Conservation (phyloP, 2,329 filamentous ascomycete species). For the Rhytidhysteron rufulum region DNA sequence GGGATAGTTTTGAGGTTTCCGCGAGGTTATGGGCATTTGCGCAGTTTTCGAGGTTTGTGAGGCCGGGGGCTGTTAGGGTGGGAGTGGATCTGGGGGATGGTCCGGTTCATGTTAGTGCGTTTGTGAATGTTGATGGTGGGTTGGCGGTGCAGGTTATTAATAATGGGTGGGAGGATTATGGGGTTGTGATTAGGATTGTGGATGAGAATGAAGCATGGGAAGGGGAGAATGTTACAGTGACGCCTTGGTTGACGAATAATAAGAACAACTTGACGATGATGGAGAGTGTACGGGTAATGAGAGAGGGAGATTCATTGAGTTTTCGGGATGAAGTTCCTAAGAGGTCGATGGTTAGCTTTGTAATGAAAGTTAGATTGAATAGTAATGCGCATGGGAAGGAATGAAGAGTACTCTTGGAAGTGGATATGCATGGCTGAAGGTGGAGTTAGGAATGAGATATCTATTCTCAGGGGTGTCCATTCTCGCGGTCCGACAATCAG, state of each 20-base stretch:
- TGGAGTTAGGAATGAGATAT: too few relatives aligned
- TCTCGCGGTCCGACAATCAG: too few relatives aligned
- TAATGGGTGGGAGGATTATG: conserved; percentile 12
- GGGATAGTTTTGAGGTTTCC: conserved; percentile 23
- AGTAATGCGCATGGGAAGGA: too few relatives aligned
- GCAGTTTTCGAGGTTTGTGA: conserved; percentile 31
- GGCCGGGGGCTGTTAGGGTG: conserved; percentile 32
- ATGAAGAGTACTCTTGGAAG: too few relatives aligned
- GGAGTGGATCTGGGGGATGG: conserved; percentile 19
- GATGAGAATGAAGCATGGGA: conserved; percentile 1
- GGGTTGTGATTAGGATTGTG: neutral
- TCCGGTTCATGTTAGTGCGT: conserved; percentile 22
- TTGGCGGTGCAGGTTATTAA: conserved; percentile 29
- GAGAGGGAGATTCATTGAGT: neutral
- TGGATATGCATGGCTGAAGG: too few relatives aligned
- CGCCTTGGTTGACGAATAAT: neutral
- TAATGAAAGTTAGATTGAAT: too few relatives aligned
- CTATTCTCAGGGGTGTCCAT: too few relatives aligned
- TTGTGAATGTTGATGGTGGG: conserved; percentile 22
- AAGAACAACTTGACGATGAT: neutral
- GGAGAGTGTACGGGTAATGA: neutral
- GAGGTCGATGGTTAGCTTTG: neutral
- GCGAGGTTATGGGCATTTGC: conserved; percentile 37
- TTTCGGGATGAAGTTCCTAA: neutral
- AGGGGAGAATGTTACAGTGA: conserved; percentile 7